Percentiles rank a stretch among this genome's conserved stretches.
phyloP scores from a whole-genome alignment of 257 asterid genomes.

The Nicotiana benthamiana region DNA sequence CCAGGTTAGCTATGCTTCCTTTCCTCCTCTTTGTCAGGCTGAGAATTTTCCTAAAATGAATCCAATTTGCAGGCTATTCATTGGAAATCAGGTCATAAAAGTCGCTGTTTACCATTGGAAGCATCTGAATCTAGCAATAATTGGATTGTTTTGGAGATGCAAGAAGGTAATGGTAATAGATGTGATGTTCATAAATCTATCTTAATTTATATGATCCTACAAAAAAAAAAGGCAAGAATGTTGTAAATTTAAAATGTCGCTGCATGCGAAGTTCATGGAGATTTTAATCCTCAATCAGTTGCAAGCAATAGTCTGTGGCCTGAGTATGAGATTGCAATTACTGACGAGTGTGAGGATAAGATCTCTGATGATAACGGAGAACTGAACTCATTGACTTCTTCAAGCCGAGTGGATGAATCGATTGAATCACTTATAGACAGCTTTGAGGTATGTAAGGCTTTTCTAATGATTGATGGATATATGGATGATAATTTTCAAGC shows the following conservation, averaged over 20 bases:
- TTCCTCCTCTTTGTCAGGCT: neutral
- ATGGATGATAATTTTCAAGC: neutral
- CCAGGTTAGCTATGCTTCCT: slow-evolving; percentile 44
- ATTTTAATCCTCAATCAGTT: slow-evolving; percentile 37
- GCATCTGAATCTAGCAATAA: slow-evolving; percentile 39
- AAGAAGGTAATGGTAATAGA: slow-evolving; percentile 12
- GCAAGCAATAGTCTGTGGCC: slow-evolving; percentile 67
- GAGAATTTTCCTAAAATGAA: neutral
- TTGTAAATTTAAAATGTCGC: neutral
- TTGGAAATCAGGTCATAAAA: slow-evolving; percentile 69
- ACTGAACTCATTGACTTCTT: slow-evolving; percentile 36
- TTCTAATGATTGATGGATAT: neutral
- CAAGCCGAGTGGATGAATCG: slow-evolving; percentile 41
- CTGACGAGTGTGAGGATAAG: slow-evolving; percentile 55
- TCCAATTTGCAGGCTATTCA: slow-evolving; percentile 57
- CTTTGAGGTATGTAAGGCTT: slow-evolving; percentile 28
- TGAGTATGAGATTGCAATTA: slow-evolving; percentile 60
- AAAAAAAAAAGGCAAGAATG: neutral
- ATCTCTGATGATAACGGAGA: slow-evolving; percentile 27
- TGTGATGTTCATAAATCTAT: neutral
- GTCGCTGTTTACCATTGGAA: slow-evolving; percentile 34
- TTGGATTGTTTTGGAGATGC: slow-evolving; percentile 11
- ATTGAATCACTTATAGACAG: slow-evolving; percentile 17
- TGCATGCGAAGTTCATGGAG: neutral
- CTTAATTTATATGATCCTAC: neutral